Evolutionary conservation across 257 asterid species (phyloP).

Genomic region (Capsicum baccatum): DNA sequence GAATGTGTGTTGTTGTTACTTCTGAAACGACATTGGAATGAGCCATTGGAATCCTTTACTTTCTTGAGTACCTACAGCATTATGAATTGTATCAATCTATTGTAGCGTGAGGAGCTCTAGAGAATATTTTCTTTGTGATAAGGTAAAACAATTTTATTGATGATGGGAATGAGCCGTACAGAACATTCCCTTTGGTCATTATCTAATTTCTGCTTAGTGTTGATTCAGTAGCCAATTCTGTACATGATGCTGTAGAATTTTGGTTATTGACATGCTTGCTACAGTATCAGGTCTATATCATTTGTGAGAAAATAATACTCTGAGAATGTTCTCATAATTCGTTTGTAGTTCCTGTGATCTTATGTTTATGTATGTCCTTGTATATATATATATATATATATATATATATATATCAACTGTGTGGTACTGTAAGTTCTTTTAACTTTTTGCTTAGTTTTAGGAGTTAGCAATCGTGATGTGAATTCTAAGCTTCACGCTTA

Average conservation of each 20-base stretch:
- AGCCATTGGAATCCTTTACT: background rate
- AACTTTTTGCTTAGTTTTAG: slow-evolving; percentile 18
- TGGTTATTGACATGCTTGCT: background rate
- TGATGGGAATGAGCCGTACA: background rate
- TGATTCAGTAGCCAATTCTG: slow-evolving; percentile 1
- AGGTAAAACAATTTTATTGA: background rate
- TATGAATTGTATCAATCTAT: background rate
- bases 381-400: too few relatives aligned
- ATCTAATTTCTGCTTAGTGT: background rate
- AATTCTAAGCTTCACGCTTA: background rate
- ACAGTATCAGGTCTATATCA: background rate
- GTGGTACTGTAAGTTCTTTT: background rate
- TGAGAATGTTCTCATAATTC: background rate
- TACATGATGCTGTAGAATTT: slow-evolving; percentile 3
- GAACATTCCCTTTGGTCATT: slow-evolving; percentile 2
- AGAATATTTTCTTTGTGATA: slow-evolving; percentile 20
- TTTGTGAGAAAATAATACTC: background rate
- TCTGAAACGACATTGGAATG: background rate
- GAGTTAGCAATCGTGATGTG: background rate
- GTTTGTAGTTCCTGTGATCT: background rate
- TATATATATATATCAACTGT: background rate
- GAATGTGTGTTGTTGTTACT: background rate
- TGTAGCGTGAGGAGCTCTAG: background rate
- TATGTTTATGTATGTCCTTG: too few relatives aligned
- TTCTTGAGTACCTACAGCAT: background rate